Evolutionary conservation across 2,329 filamentous ascomycete species (phyloP).

Genomic region (Grosmannia serpens): DNA sequence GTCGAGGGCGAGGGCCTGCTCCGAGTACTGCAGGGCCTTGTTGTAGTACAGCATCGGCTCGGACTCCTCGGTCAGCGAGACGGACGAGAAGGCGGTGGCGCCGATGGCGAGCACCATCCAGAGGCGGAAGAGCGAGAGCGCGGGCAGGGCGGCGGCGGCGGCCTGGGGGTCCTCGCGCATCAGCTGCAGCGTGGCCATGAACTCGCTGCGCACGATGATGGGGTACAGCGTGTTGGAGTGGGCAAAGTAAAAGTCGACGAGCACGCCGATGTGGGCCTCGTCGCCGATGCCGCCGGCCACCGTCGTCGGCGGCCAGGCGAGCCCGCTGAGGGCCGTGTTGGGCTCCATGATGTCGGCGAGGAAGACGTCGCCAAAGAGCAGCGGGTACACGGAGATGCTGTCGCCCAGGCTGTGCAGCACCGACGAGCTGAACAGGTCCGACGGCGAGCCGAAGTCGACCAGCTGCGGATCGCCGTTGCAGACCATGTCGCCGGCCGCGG

Average conservation of each 20-base stretch:
- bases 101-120: conserved; percentile 39
- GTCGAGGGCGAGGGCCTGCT: conserved; percentile 23
- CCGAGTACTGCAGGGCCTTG: conserved; percentile 30
- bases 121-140: conserved; percentile 26
- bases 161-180: conserved; percentile 20
- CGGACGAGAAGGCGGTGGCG: conserved; percentile 30
- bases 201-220: conserved; percentile 24
- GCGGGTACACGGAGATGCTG: conserved; percentile 17
- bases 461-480: conserved; percentile 6
- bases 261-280: conserved; percentile 17
- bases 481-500: too few relatives aligned
- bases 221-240: conserved; percentile 36
- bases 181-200: conserved; percentile 20
- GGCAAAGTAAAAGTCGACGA: conserved; percentile 32
- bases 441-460: conserved; percentile 16
- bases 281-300: conserved; percentile 6
- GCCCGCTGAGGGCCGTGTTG: not conserved
- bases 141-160: conserved; percentile 17
- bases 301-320: conserved; percentile 8
- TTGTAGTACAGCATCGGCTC: conserved; percentile 30
- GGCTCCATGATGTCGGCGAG: conserved; percentile 15
- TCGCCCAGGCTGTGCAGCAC: conserved; percentile 15
- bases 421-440: conserved; percentile 14
- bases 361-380: conserved; percentile 19
- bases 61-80: conserved; percentile 29